Evolutionary conservation across 208 protist genomes (phyloP).

Genomic region (Trichomonas tenax): DNA sequence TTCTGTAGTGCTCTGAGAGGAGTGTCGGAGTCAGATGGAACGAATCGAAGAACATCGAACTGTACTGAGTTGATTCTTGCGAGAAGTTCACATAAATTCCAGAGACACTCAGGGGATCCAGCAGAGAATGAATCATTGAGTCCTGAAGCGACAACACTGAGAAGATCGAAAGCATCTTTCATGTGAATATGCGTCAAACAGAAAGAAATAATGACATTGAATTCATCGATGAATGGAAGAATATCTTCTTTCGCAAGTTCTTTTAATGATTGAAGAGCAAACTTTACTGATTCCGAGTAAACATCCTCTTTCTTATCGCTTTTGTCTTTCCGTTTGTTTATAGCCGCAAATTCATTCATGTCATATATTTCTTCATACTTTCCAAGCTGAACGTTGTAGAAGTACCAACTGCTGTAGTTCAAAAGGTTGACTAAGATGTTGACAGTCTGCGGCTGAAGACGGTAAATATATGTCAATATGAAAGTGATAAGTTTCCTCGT

Average conservation of each 20-base stretch:
- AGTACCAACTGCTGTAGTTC: neutral
- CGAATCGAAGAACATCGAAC: neutral
- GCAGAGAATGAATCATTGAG: neutral
- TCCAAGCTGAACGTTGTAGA: neutral
- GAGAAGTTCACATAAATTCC: neutral
- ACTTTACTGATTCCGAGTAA: neutral
- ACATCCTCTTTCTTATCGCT: neutral
- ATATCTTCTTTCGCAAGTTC: neutral
- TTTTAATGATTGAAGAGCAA: neutral
- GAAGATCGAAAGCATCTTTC: neutral
- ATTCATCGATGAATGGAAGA: neutral
- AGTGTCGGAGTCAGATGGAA: neutral
- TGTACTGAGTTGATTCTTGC: neutral
- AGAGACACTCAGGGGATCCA: neutral
- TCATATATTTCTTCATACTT: neutral
- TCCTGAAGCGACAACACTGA: neutral
- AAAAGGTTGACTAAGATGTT: neutral
- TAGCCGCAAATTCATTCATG: neutral
- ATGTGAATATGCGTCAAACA: neutral
- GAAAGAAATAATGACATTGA: neutral
- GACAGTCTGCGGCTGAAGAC: neutral
- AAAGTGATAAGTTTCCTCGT: neutral
- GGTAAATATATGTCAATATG: neutral
- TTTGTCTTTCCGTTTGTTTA: neutral
- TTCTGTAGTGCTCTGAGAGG: neutral